Evolutionary conservation across 2,329 filamentous ascomycete species (phyloP).

Genomic region (Hymenoscyphus repandus): DNA sequence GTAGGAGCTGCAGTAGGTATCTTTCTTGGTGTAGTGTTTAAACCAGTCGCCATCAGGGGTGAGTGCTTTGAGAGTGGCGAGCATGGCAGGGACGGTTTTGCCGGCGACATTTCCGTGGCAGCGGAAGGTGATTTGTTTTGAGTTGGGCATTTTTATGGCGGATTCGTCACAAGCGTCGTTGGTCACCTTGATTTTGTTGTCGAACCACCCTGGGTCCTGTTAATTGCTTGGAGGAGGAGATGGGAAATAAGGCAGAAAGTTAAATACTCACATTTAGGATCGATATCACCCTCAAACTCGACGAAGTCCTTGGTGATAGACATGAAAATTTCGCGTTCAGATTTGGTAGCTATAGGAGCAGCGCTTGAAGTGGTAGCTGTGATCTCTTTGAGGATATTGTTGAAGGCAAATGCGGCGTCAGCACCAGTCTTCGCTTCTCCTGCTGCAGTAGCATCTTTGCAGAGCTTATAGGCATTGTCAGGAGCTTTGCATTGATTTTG

Average conservation of each 20-base stretch:
- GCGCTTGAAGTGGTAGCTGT: not conserved
- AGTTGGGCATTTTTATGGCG: not conserved
- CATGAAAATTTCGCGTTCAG: not conserved
- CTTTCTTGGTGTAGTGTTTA: constrained; percentile 2
- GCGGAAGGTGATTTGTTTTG: not conserved
- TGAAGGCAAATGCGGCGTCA: not conserved
- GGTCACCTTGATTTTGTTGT: constrained; percentile 2
- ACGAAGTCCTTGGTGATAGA: not conserved
- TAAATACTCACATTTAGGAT: not conserved
- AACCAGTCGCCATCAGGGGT: not conserved
- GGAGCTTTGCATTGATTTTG: constrained; percentile 1
- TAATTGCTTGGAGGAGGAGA: not conserved
- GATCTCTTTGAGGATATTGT: not conserved
- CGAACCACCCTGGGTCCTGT: not conserved
- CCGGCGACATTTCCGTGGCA: not conserved
- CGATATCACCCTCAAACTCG: not conserved
- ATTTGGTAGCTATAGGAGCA: not conserved
- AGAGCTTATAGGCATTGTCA: not conserved
- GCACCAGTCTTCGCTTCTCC: not conserved
- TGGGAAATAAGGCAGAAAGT: not conserved
- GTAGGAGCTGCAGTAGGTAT: not conserved
- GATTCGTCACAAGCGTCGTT: not conserved
- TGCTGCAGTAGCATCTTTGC: not conserved
- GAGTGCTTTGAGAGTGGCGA: not conserved
- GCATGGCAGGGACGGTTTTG: not conserved